Evolutionary conservation across 352 stramenopile species (phyloP).

Genomic region (Globisporangium viniferum): DNA sequence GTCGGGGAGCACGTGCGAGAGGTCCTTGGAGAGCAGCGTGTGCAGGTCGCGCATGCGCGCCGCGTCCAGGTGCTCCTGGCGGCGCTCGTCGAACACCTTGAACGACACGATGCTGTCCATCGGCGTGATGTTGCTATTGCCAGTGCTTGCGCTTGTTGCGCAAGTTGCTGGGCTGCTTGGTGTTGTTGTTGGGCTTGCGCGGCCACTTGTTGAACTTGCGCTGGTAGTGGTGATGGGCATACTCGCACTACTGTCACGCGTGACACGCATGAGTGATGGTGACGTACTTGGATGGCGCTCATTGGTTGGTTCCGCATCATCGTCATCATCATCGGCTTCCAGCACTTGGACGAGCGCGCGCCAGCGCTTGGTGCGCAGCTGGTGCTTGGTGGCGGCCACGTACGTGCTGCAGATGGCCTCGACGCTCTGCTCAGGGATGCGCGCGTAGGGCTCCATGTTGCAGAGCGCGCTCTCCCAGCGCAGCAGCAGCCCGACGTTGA

Average conservation of each 20-base stretch:
- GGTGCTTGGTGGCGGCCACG: conserved; percentile 46
- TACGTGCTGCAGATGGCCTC: conserved; percentile 57
- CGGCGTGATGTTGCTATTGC: conserved; percentile 19
- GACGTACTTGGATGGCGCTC: neutral
- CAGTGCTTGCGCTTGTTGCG: neutral
- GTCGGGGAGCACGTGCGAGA: conserved; percentile 48
- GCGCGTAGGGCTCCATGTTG: conserved; percentile 77
- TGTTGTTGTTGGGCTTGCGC: neutral
- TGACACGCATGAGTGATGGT: neutral
- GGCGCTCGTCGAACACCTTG: conserved; percentile 52
- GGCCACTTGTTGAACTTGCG: neutral
- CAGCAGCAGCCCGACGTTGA: conserved; percentile 77
- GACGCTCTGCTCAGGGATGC: conserved; percentile 47
- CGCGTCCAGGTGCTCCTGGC: conserved; percentile 38
- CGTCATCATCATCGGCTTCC: neutral
- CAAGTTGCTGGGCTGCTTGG: neutral
- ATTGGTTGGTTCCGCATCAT: conserved; percentile 16
- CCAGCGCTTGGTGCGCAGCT: conserved; percentile 36
- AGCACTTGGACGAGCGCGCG: conserved; percentile 47
- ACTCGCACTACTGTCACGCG: neutral
- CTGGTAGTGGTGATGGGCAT: neutral
- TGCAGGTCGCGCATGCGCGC: conserved; percentile 61
- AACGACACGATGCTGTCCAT: conserved; percentile 83
- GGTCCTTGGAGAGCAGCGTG: conserved; percentile 64
- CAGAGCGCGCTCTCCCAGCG: conserved; percentile 79